Base-by-base conservation (phyloP, 495 filamentous ascomycete species). In the Lepraria neglecta region DNA sequence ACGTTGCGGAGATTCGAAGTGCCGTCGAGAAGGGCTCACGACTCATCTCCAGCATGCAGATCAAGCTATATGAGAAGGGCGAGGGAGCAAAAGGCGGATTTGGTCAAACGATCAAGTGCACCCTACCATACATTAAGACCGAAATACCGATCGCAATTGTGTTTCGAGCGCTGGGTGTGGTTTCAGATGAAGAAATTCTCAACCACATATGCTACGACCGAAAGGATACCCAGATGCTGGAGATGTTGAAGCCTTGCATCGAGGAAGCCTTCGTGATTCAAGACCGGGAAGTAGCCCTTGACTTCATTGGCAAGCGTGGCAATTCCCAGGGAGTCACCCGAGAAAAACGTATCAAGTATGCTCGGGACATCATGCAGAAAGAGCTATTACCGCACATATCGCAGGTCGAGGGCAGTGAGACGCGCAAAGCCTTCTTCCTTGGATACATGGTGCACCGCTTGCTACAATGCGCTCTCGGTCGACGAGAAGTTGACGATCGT, bases 401-500 rank as follows among this genome's bases (percentile, higher is more conserved):
- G 3, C 95, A 97, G 69, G 84, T 82, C 56, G 90, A 96, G 72
- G 94, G 94, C n/a, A 95, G 90, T 67, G 94, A 97, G 69, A 97
- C 92, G 1, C 78, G 90, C 31, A 99, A 99, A 72, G 94, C 94
- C 6, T 97, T 96, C 78, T 99, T 97, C 83, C 77, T 99, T 42
- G 94, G 95, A 33, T 99, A 97, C 73, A 97, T 99, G 95, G 89
- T 96, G 47, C 91, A 97, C 73, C 84, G 89, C 69, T 82, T 99
- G 63, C 79, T 99, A 3, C 91, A 95, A 69, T 95, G 90, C 71
- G 88, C 89, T 46, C 78, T 97, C 21, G 94, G 94, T 47, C 86
- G 95, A 58, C 84, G 89, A 48, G 95, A 97, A 68, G 87, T 88
- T 19, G 94, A 99, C 66, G 94, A 99, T 69, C 88, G 94, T 75